phyloP scores from a whole-genome alignment of 495 filamentous ascomycete genomes.

The Neurospora tetraspora region DNA sequence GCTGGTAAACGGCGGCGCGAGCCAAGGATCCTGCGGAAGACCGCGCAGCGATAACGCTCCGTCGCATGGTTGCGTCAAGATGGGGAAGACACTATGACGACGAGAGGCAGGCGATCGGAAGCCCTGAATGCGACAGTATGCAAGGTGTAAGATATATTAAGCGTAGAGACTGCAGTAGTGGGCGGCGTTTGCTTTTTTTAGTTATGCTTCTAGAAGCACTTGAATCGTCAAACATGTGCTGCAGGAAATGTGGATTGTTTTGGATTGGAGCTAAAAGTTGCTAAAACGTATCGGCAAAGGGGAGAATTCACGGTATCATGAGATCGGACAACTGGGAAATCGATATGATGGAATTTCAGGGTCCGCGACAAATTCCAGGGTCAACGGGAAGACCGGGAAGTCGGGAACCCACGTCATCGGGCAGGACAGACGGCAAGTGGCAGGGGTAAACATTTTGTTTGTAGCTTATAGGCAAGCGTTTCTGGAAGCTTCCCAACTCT shows the following conservation, averaged over 20 bases:
- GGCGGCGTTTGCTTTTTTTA: not conserved
- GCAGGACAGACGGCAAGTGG: not conserved
- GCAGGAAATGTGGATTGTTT: not conserved
- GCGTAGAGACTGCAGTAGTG: not conserved
- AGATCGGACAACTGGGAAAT: not conserved
- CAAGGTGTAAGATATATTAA: not conserved
- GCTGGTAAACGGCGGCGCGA: constrained; percentile 8
- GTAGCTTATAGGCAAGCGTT: not conserved
- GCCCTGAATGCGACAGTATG: not conserved
- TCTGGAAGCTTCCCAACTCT: fast-evolving
- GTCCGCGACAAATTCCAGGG: not conserved
- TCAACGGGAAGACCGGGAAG: not conserved
- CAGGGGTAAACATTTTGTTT: not conserved
- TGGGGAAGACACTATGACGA: not conserved
- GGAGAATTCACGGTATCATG: not conserved
- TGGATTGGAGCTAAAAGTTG: not conserved
- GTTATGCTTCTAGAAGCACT: not conserved
- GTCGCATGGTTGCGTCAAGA: constrained; percentile 12
- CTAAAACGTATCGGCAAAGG: not conserved
- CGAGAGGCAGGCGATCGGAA: not conserved
- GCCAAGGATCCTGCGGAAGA: constrained; percentile 16
- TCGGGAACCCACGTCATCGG: not conserved
- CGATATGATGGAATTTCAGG: not conserved
- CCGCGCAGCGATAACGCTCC: constrained; percentile 14
- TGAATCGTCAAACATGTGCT: not conserved